Conservation (phyloP, 2,329 filamentous ascomycete species). For the Botryotinia narcissicola region DNA sequence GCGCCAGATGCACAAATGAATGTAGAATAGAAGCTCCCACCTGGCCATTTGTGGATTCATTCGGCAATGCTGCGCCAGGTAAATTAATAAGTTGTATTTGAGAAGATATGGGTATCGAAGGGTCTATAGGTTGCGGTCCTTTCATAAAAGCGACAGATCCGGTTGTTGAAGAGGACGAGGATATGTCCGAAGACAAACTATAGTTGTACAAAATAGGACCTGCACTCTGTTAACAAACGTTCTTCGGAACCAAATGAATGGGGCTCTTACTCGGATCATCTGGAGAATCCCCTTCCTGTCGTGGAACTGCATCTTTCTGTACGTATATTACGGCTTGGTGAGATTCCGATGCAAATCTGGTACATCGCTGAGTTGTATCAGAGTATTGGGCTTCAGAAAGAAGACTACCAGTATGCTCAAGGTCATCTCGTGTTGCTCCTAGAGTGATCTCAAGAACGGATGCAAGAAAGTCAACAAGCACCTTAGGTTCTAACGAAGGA, state of each 20-base stretch:
- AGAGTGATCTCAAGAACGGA: constrained; percentile 71
- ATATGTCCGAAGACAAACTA: constrained; percentile 77
- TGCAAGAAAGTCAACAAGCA: constrained; percentile 69
- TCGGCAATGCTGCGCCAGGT: constrained; percentile 68
- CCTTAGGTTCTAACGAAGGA: constrained; percentile 61
- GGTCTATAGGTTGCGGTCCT: constrained; percentile 82
- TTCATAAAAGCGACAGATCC: constrained; percentile 89
- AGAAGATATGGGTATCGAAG: constrained; percentile 73
- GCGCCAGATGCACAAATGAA: constrained; percentile 83
- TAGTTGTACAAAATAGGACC: constrained; percentile 65
- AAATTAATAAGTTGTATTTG: constrained; percentile 94
- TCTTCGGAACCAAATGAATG: not conserved
- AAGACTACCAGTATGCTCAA: constrained; percentile 78
- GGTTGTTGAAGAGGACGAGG: constrained; percentile 73
- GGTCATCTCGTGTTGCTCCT: constrained; percentile 72
- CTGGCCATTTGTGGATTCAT: constrained; percentile 63
- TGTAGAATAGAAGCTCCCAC: constrained; percentile 74
- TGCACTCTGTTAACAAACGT: constrained; percentile 41
- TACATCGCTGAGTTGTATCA: constrained; percentile 84
- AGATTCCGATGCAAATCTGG: constrained; percentile 83
- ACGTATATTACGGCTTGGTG: constrained; percentile 81
- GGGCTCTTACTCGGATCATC: constrained; percentile 41
- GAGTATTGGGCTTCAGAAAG: constrained; percentile 68
- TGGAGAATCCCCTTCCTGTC: constrained; percentile 32
- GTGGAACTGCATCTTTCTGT: constrained; percentile 70